Evolutionary conservation across 768 basidiomycete species (phyloP).

Genomic region (Calocybe gangraenosa): DNA sequence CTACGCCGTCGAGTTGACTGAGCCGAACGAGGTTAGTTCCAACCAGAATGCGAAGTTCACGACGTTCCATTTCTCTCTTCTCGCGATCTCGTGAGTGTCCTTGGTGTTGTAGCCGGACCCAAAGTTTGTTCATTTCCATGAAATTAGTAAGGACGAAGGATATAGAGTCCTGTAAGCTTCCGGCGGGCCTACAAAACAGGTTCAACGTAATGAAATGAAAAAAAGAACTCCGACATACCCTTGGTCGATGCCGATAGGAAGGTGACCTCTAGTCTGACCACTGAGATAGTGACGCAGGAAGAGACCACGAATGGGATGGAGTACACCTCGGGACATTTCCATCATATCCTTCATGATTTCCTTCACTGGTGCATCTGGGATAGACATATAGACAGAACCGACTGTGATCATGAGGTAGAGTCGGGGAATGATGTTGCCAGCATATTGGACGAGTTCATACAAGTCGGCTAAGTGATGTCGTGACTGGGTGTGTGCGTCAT

Average conservation of each 20-base stretch:
- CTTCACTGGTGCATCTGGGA: slow-evolving; percentile 94
- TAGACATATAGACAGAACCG: slow-evolving; percentile 98
- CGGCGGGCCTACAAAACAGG: slow-evolving; percentile 57
- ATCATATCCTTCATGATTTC: slow-evolving; percentile 99
- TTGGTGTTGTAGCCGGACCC: slow-evolving; percentile 98
- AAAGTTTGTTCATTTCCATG: slow-evolving; percentile 99
- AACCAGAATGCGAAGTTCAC: slow-evolving; percentile 92
- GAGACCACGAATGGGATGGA: slow-evolving; percentile 94
- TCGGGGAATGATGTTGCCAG: slow-evolving; percentile 91
- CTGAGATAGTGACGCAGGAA: slow-evolving; percentile 96
- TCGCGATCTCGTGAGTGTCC: slow-evolving; percentile 97
- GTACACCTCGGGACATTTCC: slow-evolving; percentile 97
- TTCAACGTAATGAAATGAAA: slow-evolving; percentile 3
- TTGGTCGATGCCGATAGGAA: slow-evolving; percentile 81
- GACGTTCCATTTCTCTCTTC: slow-evolving; percentile 94
- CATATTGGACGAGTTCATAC: slow-evolving; percentile 99
- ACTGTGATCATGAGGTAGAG: slow-evolving; percentile 99
- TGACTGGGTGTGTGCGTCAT: slow-evolving; percentile 88
- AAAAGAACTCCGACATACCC: slow-evolving; percentile 55
- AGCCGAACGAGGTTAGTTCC: slow-evolving; percentile 97
- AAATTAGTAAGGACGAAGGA: slow-evolving; percentile 97
- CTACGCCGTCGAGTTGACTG: slow-evolving; percentile 94
- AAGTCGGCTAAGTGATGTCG: slow-evolving; percentile 97
- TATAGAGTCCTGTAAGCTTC: slow-evolving; percentile 93
- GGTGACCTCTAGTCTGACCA: slow-evolving; percentile 92